Conservation (phyloP, 2,329 filamentous ascomycete species). For the Fusarium phyllophilum region DNA sequence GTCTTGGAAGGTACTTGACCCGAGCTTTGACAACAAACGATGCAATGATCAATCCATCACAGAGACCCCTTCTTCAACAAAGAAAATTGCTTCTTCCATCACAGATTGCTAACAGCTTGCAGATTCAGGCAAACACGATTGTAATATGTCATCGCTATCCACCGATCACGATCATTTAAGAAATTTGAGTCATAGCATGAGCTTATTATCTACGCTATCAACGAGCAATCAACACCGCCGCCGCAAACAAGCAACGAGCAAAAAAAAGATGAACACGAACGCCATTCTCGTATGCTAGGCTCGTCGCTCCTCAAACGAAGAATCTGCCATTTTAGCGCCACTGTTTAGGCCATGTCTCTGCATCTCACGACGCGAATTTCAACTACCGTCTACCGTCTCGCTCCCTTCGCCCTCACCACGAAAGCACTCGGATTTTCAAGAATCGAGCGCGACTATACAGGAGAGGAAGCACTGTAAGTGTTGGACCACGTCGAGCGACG, state of each 20-base stretch:
- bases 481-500: conserved; percentile 52
- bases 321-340: background rate
- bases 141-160: accelerated
- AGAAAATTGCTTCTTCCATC: accelerated
- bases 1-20: background rate
- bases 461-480: conserved; percentile 43
- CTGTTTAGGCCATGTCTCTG: background rate
- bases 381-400: background rate
- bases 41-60: background rate
- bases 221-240: background rate
- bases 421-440: background rate
- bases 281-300: background rate
- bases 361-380: background rate
- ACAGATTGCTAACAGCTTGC: accelerated
- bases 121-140: background rate
- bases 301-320: background rate
- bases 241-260: background rate
- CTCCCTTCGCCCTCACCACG: background rate
- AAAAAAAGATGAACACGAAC: background rate
- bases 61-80: background rate
- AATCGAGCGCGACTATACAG: conserved; percentile 20
- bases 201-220: conserved; percentile 15
- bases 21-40: background rate
- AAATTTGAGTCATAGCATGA: conserved; percentile 6
- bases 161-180: background rate